Percentiles rank a stretch among this genome's conserved stretches.
phyloP scores from a whole-genome alignment of 257 asterid species.

The Solanum clarkiae region DNA sequence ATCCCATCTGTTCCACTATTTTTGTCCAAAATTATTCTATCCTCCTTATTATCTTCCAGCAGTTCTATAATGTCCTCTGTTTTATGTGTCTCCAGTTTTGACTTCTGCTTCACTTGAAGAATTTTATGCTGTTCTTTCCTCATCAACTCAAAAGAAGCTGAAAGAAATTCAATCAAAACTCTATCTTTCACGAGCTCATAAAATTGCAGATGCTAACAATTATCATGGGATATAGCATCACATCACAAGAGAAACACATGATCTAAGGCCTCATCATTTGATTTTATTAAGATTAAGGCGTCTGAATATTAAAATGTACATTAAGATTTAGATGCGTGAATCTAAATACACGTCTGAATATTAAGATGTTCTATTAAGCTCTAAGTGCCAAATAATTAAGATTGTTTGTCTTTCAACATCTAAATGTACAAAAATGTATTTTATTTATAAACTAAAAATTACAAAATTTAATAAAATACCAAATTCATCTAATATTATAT shows the following conservation, averaged over 20 bases:
- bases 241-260: background rate
- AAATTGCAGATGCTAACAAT: background rate
- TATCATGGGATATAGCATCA: background rate
- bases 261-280: background rate
- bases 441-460: background rate
- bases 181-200: background rate
- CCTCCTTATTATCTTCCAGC: constrained; percentile 37
- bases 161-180: background rate
- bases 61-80: constrained; percentile 23
- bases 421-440: no score
- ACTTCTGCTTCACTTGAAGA: constrained; percentile 72
- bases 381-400: background rate
- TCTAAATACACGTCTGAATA: background rate
- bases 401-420: background rate
- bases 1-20: constrained; percentile 39
- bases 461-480: background rate
- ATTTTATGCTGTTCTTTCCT: constrained; percentile 83
- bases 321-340: background rate
- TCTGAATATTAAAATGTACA: background rate
- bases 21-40: constrained; percentile 19
- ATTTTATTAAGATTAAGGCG: background rate
- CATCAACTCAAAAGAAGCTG: constrained; percentile 86
- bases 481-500: background rate
- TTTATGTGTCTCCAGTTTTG: constrained; percentile 33
- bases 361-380: background rate